Evolutionary conservation across 768 basidiomycete species (phyloP).

Genomic region (Tubosaeta sp.): DNA sequence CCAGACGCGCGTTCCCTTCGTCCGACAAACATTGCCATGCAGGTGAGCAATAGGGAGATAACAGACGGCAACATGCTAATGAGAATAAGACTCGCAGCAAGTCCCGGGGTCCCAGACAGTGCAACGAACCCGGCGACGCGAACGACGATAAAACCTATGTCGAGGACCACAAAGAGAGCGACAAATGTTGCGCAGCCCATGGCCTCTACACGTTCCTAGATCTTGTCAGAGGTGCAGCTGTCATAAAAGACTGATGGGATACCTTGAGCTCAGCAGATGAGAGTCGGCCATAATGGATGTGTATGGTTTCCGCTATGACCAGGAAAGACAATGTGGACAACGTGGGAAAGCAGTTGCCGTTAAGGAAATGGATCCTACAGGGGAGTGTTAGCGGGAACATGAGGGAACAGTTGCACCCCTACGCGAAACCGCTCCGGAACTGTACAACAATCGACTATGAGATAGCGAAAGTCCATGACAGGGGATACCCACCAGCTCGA

Average conservation of each 20-base stretch:
- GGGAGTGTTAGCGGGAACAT: too few relatives aligned
- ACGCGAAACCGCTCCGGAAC: too few relatives aligned
- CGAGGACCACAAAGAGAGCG: constrained; percentile 14
- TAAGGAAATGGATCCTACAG: too few relatives aligned
- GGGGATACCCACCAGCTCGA: too few relatives aligned
- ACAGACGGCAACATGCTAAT: constrained; percentile 6
- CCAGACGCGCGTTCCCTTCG: background rate
- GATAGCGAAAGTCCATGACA: too few relatives aligned
- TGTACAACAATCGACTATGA: too few relatives aligned
- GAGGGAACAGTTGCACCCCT: too few relatives aligned
- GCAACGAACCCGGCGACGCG: constrained; percentile 12
- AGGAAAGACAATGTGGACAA: constrained; percentile 5
- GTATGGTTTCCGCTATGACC: constrained; percentile 16
- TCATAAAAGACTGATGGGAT: background rate
- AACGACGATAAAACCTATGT: constrained; percentile 16
- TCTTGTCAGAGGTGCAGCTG: too few relatives aligned
- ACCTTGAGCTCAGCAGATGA: constrained; percentile 21
- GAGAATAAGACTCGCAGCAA: constrained; percentile 8
- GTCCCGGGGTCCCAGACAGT: constrained; percentile 8
- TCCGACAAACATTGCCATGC: background rate
- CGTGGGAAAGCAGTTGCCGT: too few relatives aligned
- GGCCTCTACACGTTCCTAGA: constrained; percentile 6
- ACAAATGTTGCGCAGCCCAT: constrained; percentile 15
- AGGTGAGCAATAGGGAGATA: background rate
- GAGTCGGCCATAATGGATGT: constrained; percentile 17